Evolutionary conservation across 2,329 filamentous ascomycete species (phyloP).

Genomic region (Chaetoscypha palmicola): DNA sequence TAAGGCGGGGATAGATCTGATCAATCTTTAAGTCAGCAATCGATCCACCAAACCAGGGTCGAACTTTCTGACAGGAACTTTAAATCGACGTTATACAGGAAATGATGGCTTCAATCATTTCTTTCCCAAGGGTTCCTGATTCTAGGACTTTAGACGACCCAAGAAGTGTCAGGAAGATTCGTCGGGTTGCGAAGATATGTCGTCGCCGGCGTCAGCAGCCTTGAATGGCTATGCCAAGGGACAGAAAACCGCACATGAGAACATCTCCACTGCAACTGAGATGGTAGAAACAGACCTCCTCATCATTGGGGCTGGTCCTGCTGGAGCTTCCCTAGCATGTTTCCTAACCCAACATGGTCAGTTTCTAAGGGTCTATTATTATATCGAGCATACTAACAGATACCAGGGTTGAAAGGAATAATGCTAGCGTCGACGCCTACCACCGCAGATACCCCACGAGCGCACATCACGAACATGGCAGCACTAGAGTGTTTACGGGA

Average conservation of each 20-base stretch:
- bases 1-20: too few relatives aligned
- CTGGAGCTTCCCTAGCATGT: constrained; percentile 47
- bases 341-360: constrained; percentile 44
- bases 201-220: background rate
- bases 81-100: too few relatives aligned
- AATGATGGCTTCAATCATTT: too few relatives aligned
- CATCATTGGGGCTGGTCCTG: constrained; percentile 46
- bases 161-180: too few relatives aligned
- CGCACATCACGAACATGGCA: constrained; percentile 53
- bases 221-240: background rate
- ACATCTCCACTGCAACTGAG: background rate
- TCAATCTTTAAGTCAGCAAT: too few relatives aligned
- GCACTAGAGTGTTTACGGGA: constrained; percentile 49
- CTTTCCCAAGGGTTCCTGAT: too few relatives aligned
- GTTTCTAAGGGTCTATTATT: background rate
- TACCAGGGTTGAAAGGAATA: constrained; percentile 42
- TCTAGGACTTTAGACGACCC: too few relatives aligned
- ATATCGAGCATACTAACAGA: constrained; percentile 1
- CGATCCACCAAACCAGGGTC: too few relatives aligned
- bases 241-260: background rate
- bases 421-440: constrained; percentile 43
- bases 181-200: too few relatives aligned
- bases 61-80: too few relatives aligned
- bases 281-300: constrained; percentile 38
- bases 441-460: constrained; percentile 50